Base-by-base conservation (phyloP, 2,329 filamentous ascomycete species). In the Hypomyces rosellus region DNA sequence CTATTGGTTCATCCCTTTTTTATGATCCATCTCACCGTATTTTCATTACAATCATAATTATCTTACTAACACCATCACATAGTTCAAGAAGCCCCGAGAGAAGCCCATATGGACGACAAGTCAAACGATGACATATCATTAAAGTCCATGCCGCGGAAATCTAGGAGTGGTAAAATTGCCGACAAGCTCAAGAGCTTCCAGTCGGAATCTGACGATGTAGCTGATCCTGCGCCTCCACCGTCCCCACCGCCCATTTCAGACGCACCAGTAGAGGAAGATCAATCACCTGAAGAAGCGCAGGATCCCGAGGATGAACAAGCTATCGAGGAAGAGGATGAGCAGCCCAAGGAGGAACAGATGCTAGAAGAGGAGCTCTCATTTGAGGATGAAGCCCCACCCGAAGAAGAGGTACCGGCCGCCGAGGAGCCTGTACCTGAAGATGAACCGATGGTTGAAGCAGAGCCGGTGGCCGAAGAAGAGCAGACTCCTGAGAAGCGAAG, bases 141-240 rank as follows among this genome's bases (percentile, higher is more conserved):
- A 66, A 77, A 74, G 51, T 52, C 58, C 15, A 53, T 57, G 61
- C 67, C 68, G 46, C 78, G 75, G 57, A 81, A 77, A 65, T 60
- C 70, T 45, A 67, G 73, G 40, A 68, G 70, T 52, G 72, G 72
- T 54, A 81, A 76, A 62, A 75, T 82, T 61, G 73, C 78, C 50
- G 77, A 82, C 61, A 75, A 70, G 59, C 71, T 81, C 54, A 80
- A 74, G 64, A 73, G 75, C 30, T 82, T 82, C 59, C 77, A 83
- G 64, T 59, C 71, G 46, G 57, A 63, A 46, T 63, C 69, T 47
- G 68, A 74, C 55, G 65, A 69, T 47, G 62, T 69, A 30, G 61
- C 67, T 43, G 61, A 67, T 42, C 63, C 65, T 42, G 61, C 66
- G 48, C 64, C 65, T 45, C 64, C 69, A 36, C 62, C 66, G 34